These are phyloP conservation scores for Epipyxis sp. DNA, from an alignment of 108 stramenopile genomes.

Conservation along the genomic window DNA sequence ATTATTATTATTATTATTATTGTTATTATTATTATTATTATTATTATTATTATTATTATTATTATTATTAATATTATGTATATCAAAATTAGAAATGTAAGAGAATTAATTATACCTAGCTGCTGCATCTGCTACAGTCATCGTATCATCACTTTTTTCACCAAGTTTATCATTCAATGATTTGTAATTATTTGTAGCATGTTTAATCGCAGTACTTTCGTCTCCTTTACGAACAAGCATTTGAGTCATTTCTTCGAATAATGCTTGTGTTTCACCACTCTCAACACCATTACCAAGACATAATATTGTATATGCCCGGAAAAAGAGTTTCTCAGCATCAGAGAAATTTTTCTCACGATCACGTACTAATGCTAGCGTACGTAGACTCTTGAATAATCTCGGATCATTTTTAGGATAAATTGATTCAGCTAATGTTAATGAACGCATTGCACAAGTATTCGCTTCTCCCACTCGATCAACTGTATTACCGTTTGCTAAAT, in stretches of 20 bases:
- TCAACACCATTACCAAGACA: neutral
- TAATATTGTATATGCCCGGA: conserved; percentile 9
- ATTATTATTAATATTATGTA: no score
- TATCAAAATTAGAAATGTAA: no score
- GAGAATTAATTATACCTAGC: no score
- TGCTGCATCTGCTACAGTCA: no score
- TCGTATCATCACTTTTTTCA: no score
- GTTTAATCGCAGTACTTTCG: neutral
- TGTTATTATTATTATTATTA: no score
- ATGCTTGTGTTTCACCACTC: neutral
- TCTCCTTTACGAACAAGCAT: neutral
- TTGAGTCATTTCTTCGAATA: neutral
- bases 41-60: no score
- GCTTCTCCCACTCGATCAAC: neutral
- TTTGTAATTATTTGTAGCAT: neutral
- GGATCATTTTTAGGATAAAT: neutral
- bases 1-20: no score
- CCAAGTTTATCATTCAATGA: neutral
- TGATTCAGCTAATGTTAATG: neutral
- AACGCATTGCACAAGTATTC: neutral
- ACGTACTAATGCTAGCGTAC: neutral
- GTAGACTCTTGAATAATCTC: neutral
- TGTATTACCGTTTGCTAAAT: neutral
- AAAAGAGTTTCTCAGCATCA: neutral
- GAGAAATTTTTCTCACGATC: neutral